A percentile compares a stretch with the other conserved stretches of the same genome.
Conservation (phyloP, 768 basidiomycete genomes). For the Russula dissimulans region DNA sequence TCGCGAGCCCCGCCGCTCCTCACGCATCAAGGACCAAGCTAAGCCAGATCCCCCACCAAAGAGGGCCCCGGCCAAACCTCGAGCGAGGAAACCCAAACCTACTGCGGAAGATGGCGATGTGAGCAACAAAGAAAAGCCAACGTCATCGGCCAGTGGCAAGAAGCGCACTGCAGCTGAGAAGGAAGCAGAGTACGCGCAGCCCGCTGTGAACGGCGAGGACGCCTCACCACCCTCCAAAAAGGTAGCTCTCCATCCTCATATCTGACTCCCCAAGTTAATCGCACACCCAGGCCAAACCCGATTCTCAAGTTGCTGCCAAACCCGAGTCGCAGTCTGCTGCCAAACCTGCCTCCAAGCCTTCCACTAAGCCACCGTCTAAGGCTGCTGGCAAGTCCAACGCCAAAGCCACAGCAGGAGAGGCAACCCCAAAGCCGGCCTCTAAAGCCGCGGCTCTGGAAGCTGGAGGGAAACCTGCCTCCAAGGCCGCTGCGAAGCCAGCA, state of each 20-base stretch:
- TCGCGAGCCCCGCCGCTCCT: constrained; percentile 58
- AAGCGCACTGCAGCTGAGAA: constrained; percentile 43
- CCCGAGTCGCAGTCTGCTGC: constrained; percentile 15
- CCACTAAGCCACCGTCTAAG: constrained; percentile 32
- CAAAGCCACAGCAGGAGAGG: constrained; percentile 28
- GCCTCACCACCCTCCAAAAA: constrained; percentile 55
- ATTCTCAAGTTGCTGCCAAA: constrained; percentile 13
- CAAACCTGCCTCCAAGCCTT: constrained; percentile 31
- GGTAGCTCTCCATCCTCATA: constrained; percentile 30
- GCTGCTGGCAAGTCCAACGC: constrained; percentile 29
- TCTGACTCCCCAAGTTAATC: not conserved
- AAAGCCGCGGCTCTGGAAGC: constrained; percentile 20
- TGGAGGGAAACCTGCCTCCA: constrained; percentile 27
- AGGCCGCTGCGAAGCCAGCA: constrained; percentile 23
- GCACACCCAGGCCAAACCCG: constrained; percentile 13
- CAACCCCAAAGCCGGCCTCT: constrained; percentile 28
- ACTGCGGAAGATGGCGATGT: constrained; percentile 26
- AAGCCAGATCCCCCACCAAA: constrained; percentile 43
- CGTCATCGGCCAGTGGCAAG: constrained; percentile 39
- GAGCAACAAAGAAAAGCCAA: constrained; percentile 32
- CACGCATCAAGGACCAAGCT: constrained; percentile 65
- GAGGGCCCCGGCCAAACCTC: constrained; percentile 57
- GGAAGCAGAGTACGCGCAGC: constrained; percentile 33
- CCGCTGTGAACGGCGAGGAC: constrained; percentile 29
- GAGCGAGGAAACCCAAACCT: constrained; percentile 37